These are phyloP conservation scores for Acarospora socialis DNA, from an alignment of 2,329 filamentous ascomycete species.

Conservation along the genomic window DNA sequence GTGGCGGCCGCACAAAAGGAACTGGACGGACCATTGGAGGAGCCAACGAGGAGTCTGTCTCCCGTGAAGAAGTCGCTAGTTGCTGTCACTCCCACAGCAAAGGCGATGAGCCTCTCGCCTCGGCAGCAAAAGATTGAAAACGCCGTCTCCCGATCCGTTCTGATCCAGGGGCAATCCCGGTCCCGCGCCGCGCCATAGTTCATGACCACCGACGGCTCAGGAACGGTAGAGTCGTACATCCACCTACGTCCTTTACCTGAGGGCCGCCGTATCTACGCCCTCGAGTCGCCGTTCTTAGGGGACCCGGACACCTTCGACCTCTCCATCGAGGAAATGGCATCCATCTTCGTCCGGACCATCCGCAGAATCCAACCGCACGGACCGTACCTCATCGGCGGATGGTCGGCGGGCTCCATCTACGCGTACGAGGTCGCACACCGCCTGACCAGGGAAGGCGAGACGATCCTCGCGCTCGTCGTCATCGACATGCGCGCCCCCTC, in stretches of 20 bases:
- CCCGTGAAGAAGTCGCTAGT: too few species aligned
- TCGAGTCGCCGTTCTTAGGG: slow-evolving; percentile 16
- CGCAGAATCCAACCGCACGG: slow-evolving; percentile 17
- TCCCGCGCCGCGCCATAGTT: slow-evolving; percentile 11
- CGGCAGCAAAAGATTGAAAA: not conserved
- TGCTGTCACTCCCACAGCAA: too few species aligned
- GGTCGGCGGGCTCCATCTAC: slow-evolving; percentile 19
- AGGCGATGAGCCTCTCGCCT: too few species aligned
- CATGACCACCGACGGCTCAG: slow-evolving; percentile 16
- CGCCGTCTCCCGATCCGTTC: slow-evolving; percentile 4
- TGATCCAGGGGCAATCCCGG: slow-evolving; percentile 11
- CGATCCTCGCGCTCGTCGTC: slow-evolving; percentile 9
- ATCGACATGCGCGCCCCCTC: slow-evolving; percentile 12
- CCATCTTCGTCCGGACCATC: slow-evolving; percentile 13
- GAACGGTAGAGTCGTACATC: slow-evolving; percentile 15
- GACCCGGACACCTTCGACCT: slow-evolving; percentile 11
- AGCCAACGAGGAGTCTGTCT: not conserved
- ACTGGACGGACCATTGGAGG: slow-evolving; percentile 1
- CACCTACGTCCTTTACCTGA: slow-evolving; percentile 14
- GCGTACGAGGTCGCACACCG: slow-evolving; percentile 19
- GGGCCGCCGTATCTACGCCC: slow-evolving; percentile 15
- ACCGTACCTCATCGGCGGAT: slow-evolving; percentile 21
- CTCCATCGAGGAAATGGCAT: slow-evolving; percentile 11
- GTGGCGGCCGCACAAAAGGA: slow-evolving; percentile 3
- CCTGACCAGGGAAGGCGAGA: slow-evolving; percentile 13